Evolutionary conservation across 2,329 filamentous ascomycete species (phyloP).

Genomic region (Beauveria asiatica): DNA sequence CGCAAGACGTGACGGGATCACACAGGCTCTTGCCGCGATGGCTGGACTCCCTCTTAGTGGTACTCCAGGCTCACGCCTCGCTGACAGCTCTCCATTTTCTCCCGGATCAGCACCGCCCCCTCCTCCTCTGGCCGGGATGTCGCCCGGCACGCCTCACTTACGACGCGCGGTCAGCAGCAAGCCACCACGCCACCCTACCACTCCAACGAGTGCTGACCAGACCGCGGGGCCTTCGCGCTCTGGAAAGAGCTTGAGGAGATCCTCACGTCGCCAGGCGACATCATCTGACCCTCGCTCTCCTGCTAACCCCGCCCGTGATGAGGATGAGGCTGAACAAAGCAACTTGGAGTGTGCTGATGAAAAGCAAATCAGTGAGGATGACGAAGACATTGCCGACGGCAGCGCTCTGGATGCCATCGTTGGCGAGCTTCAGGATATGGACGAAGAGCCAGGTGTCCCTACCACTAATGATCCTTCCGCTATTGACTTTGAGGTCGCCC

Average conservation of each 20-base stretch:
- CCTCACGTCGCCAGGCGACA: slow-evolving; percentile 50
- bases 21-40: slow-evolving; percentile 65
- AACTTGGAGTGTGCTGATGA: slow-evolving; percentile 91
- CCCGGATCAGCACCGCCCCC: slow-evolving; percentile 28
- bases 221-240: slow-evolving; percentile 43
- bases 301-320: slow-evolving; percentile 43
- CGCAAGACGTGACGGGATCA: slow-evolving; percentile 55
- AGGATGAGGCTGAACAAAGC: slow-evolving; percentile 55
- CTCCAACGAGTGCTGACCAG: slow-evolving; percentile 35
- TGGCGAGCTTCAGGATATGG: slow-evolving; percentile 80
- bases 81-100: slow-evolving; percentile 34
- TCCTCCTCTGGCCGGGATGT: slow-evolving; percentile 23
- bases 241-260: slow-evolving; percentile 53
- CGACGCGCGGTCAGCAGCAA: slow-evolving; percentile 31
- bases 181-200: slow-evolving; percentile 30
- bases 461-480: slow-evolving; percentile 59
- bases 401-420: slow-evolving; percentile 75
- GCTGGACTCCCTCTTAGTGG: slow-evolving; percentile 56
- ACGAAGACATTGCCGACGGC: slow-evolving; percentile 57
- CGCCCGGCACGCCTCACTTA: slow-evolving; percentile 27
- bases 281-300: slow-evolving; percentile 43
- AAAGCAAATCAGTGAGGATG: slow-evolving; percentile 68
- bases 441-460: slow-evolving; percentile 43
- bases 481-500: slow-evolving; percentile 83
- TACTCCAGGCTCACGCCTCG: slow-evolving; percentile 35